Evolutionary conservation across 139 green algal genomes (phyloP), one percentile per base, ranked within the genome.

Genomic region (Chlorella sp.): DNA sequence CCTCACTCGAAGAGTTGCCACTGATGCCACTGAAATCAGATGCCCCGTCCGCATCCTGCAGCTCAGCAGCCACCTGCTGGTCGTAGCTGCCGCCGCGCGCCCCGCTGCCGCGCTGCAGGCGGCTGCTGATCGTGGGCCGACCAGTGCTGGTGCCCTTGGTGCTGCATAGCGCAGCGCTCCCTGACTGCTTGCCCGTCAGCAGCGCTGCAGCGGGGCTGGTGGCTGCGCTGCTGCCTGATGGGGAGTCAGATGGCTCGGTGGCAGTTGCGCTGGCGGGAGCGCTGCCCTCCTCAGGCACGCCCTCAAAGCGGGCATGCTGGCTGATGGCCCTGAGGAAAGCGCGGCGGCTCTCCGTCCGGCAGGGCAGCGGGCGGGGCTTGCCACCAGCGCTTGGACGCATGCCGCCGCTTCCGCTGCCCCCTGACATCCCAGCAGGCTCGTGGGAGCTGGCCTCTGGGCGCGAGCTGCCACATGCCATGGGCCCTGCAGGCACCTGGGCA

Each of bases 21-120:
- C 72, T 79, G 72, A 79, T 64, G 72, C 72, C 72, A 38, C 72
- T 79, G 44, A 62, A 79, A 11, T 63, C 36, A 6, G 41, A 64
- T 26, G 13, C 41, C 13, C 36, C 23, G 4, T 63, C 72, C n/a
- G 72, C 72, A 28, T 79, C 72, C 0, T 38, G 41, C 41, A 79
- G 44, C 72, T 79, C 72, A 9, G 28, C 44, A 28, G 72, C 72
- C 41, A 79, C 41, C 23, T n/a, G 60, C 16, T 39, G 38, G 23
- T 75, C 69, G 4, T 36, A 74, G 32, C 32, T 38, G 16, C 63
- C 26, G 26, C 63, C 26, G 4, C 18, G 63, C 28, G 16, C 63
- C 28, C 28, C 12, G 26, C 63, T 32, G 63, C 63, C 13, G 1
- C 30, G 63, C 63, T 69, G 63, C 63, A 36, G 63, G 26, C 28